These are phyloP conservation scores for Nicotiana otophora DNA, from an alignment of 257 asterid genomes.

Conservation along the genomic window DNA sequence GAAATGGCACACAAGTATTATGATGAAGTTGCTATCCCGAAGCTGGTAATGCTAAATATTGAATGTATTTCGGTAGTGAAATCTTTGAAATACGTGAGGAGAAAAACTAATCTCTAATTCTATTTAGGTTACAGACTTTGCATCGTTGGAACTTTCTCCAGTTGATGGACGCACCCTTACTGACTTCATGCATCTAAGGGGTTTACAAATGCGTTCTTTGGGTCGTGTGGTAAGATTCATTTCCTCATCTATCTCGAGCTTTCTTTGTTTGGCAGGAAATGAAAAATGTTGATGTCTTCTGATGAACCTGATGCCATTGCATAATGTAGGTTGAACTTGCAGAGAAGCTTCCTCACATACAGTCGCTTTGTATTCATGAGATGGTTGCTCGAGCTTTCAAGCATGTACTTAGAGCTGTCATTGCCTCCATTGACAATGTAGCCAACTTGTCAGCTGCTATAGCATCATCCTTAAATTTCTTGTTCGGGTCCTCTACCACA, in stretches of 20 bases:
- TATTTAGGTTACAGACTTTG: constrained; percentile 91
- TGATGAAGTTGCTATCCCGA: constrained; percentile 89
- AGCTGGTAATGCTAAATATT: constrained; percentile 55
- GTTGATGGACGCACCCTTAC: constrained; percentile 97
- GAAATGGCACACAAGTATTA: constrained; percentile 75
- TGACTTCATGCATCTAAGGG: constrained; percentile 99
- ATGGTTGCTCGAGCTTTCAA: constrained; percentile 96
- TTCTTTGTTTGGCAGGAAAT: not conserved
- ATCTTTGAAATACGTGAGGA: constrained; percentile 2
- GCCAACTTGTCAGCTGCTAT: constrained; percentile 61
- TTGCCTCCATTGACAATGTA: constrained; percentile 65
- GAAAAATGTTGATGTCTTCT: not conserved
- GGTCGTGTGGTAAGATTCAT: constrained; percentile 80
- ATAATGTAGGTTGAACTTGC: constrained; percentile 88
- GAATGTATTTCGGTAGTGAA: not conserved
- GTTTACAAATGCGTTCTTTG: constrained; percentile 81
- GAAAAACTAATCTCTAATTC: constrained; percentile 18
- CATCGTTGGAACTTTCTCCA: constrained; percentile 98
- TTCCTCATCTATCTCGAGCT: not conserved
- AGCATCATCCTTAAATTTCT: constrained; percentile 75
- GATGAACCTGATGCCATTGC: constrained; percentile 21
- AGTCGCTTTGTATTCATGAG: constrained; percentile 96
- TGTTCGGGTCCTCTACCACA: constrained; percentile 58
- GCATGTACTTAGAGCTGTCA: constrained; percentile 85
- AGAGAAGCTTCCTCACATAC: constrained; percentile 95